These are phyloP conservation scores for Trichoderma brevicompactum DNA, from an alignment of 2,329 filamentous ascomycete genomes.

Conservation along the genomic window DNA sequence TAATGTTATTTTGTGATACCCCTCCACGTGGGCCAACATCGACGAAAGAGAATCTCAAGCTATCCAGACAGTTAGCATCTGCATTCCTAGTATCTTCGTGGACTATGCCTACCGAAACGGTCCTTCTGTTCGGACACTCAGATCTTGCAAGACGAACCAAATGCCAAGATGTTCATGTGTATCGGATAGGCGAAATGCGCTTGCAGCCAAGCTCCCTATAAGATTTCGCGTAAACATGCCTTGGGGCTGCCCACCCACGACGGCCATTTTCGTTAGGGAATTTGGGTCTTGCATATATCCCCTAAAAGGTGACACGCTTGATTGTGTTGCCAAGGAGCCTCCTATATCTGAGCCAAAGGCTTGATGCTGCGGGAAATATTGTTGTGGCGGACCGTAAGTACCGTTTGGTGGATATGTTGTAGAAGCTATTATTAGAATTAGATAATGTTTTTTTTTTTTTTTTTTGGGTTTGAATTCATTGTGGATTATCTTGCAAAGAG, in stretches of 20 bases:
- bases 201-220: constrained; percentile 88
- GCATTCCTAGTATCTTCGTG: background rate
- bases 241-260: constrained; percentile 58
- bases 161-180: constrained; percentile 80
- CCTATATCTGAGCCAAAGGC: constrained; percentile 39
- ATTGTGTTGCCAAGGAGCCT: constrained; percentile 36
- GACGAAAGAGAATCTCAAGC: constrained; percentile 74
- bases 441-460: no score
- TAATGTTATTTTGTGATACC: constrained; percentile 46
- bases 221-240: constrained; percentile 95
- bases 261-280: constrained; percentile 42
- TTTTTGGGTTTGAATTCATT: no score
- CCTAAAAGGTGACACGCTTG: constrained; percentile 37
- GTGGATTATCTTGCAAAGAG: background rate
- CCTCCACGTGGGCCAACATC: constrained; percentile 68
- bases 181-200: constrained; percentile 82
- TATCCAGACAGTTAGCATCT: constrained; percentile 40
- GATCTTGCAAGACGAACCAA: constrained; percentile 95
- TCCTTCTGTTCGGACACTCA: constrained; percentile 92
- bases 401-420: constrained; percentile 40
- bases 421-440: constrained; percentile 30
- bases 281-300: constrained; percentile 41
- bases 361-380: constrained; percentile 44
- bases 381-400: constrained; percentile 45
- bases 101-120: constrained; percentile 70